A percentile compares a stretch with the other conserved stretches of the same genome.
phyloP scores from a whole-genome alignment of 2,329 filamentous ascomycete species.

The Microsporum audouinii region DNA sequence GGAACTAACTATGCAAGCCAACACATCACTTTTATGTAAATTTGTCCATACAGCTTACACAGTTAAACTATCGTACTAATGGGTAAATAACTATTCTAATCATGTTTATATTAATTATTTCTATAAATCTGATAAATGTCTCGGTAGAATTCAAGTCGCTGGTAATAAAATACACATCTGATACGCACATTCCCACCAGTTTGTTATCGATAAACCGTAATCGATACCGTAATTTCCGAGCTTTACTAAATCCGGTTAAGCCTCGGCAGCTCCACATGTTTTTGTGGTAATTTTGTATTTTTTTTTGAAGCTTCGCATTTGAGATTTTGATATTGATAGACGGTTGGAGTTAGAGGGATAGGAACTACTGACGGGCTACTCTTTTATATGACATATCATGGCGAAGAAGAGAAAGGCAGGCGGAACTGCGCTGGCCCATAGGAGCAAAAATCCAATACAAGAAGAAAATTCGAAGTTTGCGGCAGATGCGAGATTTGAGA shows the following conservation, averaged over 20 bases:
- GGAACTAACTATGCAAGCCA: neutral
- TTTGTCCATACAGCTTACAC: neutral
- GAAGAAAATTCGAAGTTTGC: slow-evolving; percentile 27
- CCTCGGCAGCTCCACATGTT: neutral
- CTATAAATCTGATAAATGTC: neutral
- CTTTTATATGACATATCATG: slow-evolving; percentile 27
- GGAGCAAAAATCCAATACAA: slow-evolving; percentile 23
- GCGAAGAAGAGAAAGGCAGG: slow-evolving; percentile 58
- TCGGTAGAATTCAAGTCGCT: neutral
- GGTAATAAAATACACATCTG: neutral
- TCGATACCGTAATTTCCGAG: neutral
- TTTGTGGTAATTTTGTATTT: neutral
- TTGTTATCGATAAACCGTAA: slow-evolving; percentile 1
- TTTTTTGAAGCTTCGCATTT: neutral
- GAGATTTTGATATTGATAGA: neutral
- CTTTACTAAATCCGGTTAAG: neutral
- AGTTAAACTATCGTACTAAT: neutral
- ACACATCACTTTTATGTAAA: neutral
- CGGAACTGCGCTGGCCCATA: slow-evolving; percentile 39
- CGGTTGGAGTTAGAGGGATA: neutral
- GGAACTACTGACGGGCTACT: neutral
- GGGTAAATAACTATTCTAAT: neutral
- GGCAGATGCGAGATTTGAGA: slow-evolving; percentile 63
- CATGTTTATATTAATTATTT: neutral
- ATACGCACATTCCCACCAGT: neutral